Percentiles rank a stretch among this genome's conserved stretches.
These are phyloP conservation scores for Cyberlindnera subsufficiens DNA, from an alignment of 805 yeast genomes.

Conservation along the genomic window DNA sequence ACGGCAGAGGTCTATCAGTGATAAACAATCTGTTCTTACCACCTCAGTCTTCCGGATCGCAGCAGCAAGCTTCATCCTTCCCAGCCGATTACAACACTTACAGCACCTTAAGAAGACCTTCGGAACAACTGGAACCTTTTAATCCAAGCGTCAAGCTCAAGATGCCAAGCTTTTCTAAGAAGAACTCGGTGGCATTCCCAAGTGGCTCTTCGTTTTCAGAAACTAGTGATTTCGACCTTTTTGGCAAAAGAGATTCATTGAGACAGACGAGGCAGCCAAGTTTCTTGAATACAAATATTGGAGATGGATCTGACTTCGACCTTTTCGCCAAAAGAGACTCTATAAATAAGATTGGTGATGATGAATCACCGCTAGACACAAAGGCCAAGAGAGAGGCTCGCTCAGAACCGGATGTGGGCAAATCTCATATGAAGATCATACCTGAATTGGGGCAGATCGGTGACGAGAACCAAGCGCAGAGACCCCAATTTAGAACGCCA, in stretches of 20 bases:
- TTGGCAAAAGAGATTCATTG: conserved; percentile 21
- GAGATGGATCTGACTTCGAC: conserved; percentile 23
- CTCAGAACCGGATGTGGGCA: conserved; percentile 16
- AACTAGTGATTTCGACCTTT: conserved; percentile 20
- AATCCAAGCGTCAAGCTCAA: conserved; percentile 29
- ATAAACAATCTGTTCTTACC: conserved; percentile 22
- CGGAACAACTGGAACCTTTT: conserved; percentile 46
- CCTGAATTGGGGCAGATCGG: conserved; percentile 4
- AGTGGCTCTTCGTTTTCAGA: conserved; percentile 11
- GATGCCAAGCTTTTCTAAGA: conserved; percentile 21
- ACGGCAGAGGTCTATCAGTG: conserved; percentile 22
- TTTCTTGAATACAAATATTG: conserved; percentile 18
- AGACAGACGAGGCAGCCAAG: conserved; percentile 22
- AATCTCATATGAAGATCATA: not conserved
- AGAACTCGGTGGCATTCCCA: conserved; percentile 6
- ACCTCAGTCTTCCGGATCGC: conserved; percentile 3
- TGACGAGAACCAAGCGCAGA: conserved; percentile 9
- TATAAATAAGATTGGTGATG: conserved; percentile 14
- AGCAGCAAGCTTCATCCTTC: not conserved
- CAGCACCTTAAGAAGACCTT: conserved; percentile 33
- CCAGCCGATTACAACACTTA: conserved; percentile 21
- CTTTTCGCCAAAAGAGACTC: conserved; percentile 25
- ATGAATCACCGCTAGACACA: conserved; percentile 4
- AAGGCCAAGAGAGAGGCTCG: conserved; percentile 15
- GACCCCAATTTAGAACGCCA: conserved; percentile 2